These are phyloP conservation scores for Primulina eburnea DNA, from an alignment of 257 asterid genomes.

Conservation along the genomic window DNA sequence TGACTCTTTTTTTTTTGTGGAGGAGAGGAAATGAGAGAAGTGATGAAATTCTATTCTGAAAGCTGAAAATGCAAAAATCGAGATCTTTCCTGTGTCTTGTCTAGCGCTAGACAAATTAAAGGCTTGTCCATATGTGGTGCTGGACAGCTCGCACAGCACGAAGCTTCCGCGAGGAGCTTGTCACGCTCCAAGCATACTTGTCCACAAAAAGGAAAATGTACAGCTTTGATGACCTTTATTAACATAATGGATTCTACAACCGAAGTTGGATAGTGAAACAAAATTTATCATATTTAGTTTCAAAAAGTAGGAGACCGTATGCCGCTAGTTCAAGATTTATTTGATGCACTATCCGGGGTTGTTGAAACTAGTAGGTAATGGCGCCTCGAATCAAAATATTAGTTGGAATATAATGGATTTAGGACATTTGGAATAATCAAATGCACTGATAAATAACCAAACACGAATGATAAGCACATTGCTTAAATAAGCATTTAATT, in stretches of 20 bases:
- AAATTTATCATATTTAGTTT: neutral
- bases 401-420: no score
- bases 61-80: neutral
- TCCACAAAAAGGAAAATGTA: no score
- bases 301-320: neutral
- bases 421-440: neutral
- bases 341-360: neutral
- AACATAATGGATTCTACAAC: neutral
- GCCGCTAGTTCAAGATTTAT: neutral
- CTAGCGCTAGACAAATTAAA: neutral
- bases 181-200: neutral
- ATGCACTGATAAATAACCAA: neutral
- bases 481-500: neutral
- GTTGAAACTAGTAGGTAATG: neutral
- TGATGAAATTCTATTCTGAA: no score
- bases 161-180: neutral
- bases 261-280: neutral
- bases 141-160: neutral
- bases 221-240: neutral
- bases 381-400: neutral
- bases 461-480: neutral
- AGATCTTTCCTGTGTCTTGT: neutral
- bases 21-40: no score
- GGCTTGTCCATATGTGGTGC: neutral
- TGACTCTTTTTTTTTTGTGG: no score